Percentiles rank a stretch among this genome's conserved stretches.
phyloP scores from a whole-genome alignment of 108 stramenopile genomes.

The Pseudonitzschia multistriata region DNA sequence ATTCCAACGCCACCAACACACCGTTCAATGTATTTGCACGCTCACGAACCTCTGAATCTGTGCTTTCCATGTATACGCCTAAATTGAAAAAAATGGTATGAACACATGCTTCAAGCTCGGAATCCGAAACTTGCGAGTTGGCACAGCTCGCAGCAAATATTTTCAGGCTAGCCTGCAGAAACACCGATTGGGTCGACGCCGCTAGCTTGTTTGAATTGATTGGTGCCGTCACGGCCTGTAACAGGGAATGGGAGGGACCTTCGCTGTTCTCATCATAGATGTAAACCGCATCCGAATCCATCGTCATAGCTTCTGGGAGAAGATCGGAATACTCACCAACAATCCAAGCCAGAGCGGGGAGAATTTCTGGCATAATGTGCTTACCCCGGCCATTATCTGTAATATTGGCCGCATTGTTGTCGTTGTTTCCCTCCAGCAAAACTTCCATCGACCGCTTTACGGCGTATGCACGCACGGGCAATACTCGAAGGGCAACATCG shows the following conservation, averaged over 20 bases:
- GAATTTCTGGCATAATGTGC: conserved; percentile 69
- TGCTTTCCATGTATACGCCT: conserved; percentile 54
- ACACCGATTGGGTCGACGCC: conserved; percentile 71
- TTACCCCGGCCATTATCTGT: conserved; percentile 41
- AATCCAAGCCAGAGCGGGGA: conserved; percentile 94
- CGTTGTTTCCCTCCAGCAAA: conserved; percentile 45
- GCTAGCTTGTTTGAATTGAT: conserved; percentile 48
- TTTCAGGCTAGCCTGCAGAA: conserved; percentile 88
- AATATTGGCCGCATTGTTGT: conserved; percentile 18
- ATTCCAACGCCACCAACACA: conserved; percentile 60
- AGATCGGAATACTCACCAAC: conserved; percentile 92
- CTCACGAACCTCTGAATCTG: conserved; percentile 91
- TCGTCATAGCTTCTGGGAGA: conserved; percentile 56
- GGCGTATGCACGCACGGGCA: conserved; percentile 90
- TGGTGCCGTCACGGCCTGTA: conserved; percentile 70
- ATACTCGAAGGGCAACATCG: conserved; percentile 93
- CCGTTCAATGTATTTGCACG: conserved; percentile 71
- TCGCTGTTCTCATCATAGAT: conserved; percentile 47
- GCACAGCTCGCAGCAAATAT: conserved; percentile 80
- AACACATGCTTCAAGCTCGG: conserved; percentile 59
- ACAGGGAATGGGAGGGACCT: conserved; percentile 62
- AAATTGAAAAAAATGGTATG: conserved; percentile 47
- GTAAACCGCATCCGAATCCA: conserved; percentile 48
- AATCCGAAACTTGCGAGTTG: conserved; percentile 40
- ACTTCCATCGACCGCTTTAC: conserved; percentile 79